Evolutionary conservation across 2,329 filamentous ascomycete species (phyloP), one percentile per base, ranked within the genome.

Genomic region (Dissoconium aciculare): DNA sequence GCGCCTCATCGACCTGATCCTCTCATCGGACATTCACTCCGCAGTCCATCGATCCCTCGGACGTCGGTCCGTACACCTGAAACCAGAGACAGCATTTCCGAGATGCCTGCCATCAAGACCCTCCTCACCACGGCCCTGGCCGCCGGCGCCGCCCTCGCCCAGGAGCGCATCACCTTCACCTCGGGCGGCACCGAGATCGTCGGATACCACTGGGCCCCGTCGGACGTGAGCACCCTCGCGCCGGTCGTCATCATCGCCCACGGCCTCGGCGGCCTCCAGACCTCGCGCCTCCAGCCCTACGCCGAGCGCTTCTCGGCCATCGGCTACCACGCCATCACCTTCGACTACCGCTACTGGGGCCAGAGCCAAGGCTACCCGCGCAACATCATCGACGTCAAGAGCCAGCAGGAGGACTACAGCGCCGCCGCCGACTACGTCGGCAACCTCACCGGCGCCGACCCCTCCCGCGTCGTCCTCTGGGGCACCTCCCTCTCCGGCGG

Each of bases 71-170:
- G 23, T 13, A n/a, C 13, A 17, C 13, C 15, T 32, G 15, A n/a
- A n/a, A n/a, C n/a, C n/a, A n/a, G n/a, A n/a, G 10, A 50, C 49
- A 26, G 50, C n/a, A 23, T 9, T 9, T 9, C 9, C 19, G 19
- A 9, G 9, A 23, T 9, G 9, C 19, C 9, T 23, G 19, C 19
- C 19, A 9, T 23, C 19, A 23, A 23, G 19, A 23, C 19, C 9
- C n/a, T 23, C 9, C n/a, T 23, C n/a, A n/a, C n/a, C n/a, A n/a
- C n/a, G n/a, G n/a, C n/a, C n/a, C n/a, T n/a, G n/a, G n/a, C n/a
- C n/a, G n/a, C n/a, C n/a, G n/a, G n/a, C n/a, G n/a, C n/a, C n/a
- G n/a, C n/a, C 6, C 27, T 29, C 16, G 31, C 31, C 5, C 31
- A 17, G 17, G 17, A 31, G 11, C 32, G 32, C 13, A 13, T 34